Evolutionary conservation across 306 rosid genomes (phyloP).

Genomic region (Sphenostylis stenocarpa): DNA sequence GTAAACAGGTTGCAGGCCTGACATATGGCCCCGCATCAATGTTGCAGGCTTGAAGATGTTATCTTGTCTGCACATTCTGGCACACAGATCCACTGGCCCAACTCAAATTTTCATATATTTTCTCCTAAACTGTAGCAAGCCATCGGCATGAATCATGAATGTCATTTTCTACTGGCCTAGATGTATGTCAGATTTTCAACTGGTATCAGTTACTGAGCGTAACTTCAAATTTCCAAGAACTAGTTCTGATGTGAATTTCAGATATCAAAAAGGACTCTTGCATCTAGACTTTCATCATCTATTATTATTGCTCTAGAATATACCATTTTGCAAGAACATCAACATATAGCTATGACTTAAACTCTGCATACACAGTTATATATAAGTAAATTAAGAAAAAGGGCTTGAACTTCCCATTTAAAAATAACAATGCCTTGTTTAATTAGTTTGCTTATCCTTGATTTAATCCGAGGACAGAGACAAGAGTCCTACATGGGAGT

Average conservation of each 20-base stretch:
- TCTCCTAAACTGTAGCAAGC: background rate
- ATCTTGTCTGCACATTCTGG: constrained; percentile 34
- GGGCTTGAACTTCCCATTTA: background rate
- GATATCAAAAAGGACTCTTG: background rate
- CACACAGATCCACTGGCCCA: constrained; percentile 37
- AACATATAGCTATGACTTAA: background rate
- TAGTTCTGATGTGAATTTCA: background rate
- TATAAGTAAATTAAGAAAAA: background rate
- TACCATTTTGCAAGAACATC: background rate
- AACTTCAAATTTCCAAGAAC: background rate
- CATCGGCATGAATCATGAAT: constrained; percentile 24
- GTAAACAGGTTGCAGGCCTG: constrained; percentile 37
- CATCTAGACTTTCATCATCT: background rate
- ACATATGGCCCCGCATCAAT: constrained; percentile 43
- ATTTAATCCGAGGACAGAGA: constrained; percentile 13
- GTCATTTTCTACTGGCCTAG: constrained; percentile 16
- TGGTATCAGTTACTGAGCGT: background rate
- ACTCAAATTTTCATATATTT: constrained; percentile 18
- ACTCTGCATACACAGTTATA: background rate
- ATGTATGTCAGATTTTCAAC: constrained; percentile 2
- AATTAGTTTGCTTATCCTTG: background rate
- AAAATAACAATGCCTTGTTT: background rate
- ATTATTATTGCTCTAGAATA: background rate
- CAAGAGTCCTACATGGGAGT: constrained; percentile 1
- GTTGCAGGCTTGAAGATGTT: constrained; percentile 26